Evolutionary conservation across 306 rosid species (phyloP).

Genomic region (Inga laurina): DNA sequence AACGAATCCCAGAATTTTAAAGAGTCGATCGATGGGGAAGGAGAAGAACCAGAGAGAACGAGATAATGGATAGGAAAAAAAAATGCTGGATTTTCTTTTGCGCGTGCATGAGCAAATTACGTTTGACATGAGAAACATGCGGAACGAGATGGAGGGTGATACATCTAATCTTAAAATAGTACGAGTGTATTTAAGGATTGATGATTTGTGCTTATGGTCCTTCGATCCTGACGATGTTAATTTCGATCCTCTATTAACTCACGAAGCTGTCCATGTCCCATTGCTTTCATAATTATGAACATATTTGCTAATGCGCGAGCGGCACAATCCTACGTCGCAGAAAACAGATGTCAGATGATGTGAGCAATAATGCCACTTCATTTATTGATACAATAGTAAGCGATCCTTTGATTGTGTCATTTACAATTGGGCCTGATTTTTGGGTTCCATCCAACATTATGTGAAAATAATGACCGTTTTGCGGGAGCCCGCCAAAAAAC

Average conservation of each 20-base stretch:
- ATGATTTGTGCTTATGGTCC: not conserved
- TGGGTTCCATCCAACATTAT: not conserved
- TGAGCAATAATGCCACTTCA: not conserved
- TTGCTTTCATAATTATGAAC: not conserved
- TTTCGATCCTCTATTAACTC: not conserved
- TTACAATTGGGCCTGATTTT: not conserved
- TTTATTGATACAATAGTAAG: not conserved
- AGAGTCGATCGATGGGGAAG: slow-evolving; percentile 10
- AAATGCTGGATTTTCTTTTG: slow-evolving; percentile 42
- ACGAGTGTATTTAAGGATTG: not conserved
- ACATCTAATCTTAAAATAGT: slow-evolving; percentile 23
- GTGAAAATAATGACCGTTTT: not conserved
- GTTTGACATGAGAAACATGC: slow-evolving; percentile 30
- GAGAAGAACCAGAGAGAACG: slow-evolving; percentile 26
- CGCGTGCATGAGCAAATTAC: not conserved
- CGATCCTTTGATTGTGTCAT: not conserved
- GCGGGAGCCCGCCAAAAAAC: not conserved
- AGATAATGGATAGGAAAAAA: slow-evolving; percentile 7
- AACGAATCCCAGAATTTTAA: not conserved
- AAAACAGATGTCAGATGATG: not conserved
- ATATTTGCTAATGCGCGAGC: not conserved
- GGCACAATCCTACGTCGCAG: not conserved
- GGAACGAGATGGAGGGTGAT: not conserved
- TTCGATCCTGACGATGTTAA: not conserved
- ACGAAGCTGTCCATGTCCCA: too few relatives aligned